Evolutionary conservation across 345 rosid genomes (phyloP).

Genomic region (Lenwebbia sp.): DNA sequence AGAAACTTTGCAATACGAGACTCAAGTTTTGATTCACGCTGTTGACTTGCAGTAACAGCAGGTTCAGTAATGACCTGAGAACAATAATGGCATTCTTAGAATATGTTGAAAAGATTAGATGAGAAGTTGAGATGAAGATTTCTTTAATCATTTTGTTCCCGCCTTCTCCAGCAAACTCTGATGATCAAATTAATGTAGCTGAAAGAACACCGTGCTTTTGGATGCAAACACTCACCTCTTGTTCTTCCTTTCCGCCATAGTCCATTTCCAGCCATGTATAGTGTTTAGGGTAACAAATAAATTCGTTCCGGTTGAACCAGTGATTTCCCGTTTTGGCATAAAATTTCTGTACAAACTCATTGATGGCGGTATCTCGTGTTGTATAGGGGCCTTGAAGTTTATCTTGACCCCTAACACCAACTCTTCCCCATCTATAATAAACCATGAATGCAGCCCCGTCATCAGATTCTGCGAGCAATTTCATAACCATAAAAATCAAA

Average conservation of each 20-base stretch:
- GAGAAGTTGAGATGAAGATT: not conserved
- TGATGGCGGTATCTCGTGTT: conserved; percentile 36
- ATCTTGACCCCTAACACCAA: conserved; percentile 78
- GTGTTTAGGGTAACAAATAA: conserved; percentile 39
- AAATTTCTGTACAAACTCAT: conserved; percentile 54
- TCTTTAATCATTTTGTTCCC: not conserved
- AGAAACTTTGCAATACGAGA: conserved; percentile 59
- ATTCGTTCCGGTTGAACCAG: conserved; percentile 52
- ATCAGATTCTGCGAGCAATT: conserved; percentile 65
- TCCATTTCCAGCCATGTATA: conserved; percentile 86
- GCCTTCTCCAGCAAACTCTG: not conserved
- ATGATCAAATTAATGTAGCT: not conserved
- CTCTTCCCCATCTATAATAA: conserved; percentile 86
- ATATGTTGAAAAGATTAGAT: not conserved
- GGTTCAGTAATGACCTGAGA: conserved; percentile 35
- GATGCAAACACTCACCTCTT: conserved; percentile 32
- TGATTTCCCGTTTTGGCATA: conserved; percentile 52
- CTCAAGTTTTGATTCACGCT: conserved; percentile 57
- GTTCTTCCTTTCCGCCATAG: conserved; percentile 41
- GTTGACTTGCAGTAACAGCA: conserved; percentile 28
- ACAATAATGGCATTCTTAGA: not conserved
- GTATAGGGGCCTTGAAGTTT: conserved; percentile 61
- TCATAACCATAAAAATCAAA: no score
- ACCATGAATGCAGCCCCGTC: conserved; percentile 49
- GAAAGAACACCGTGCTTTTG: not conserved